Conservation (phyloP, 768 basidiomycete species). For the Tulasnella sp. region DNA sequence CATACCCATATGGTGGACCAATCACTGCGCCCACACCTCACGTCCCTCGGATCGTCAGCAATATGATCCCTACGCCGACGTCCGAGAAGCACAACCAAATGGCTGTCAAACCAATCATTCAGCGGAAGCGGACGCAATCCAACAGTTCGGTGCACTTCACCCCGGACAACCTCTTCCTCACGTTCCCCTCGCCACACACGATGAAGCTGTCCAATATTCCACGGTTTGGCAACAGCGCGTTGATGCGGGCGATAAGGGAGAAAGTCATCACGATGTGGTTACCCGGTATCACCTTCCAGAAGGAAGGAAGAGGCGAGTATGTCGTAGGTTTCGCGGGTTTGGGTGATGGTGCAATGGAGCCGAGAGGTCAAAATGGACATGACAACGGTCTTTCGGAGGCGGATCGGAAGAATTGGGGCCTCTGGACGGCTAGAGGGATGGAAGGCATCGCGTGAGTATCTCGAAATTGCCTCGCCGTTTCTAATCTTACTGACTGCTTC, state of each 20-base stretch:
- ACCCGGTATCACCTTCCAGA: conserved; percentile 12
- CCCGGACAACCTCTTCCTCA: conserved; percentile 13
- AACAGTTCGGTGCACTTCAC: conserved; percentile 9
- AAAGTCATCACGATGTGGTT: conserved; percentile 16
- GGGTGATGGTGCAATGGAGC: conserved; percentile 3
- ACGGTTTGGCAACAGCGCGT: background rate
- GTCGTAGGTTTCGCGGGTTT: conserved; percentile 13
- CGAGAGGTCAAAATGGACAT: background rate
- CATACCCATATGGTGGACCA: conserved; percentile 4
- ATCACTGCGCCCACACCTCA: background rate
- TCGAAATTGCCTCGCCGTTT: background rate
- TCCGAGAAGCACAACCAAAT: background rate
- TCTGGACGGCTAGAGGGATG: conserved; percentile 14
- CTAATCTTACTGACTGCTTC: too few species aligned
- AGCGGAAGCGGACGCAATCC: conserved; percentile 8
- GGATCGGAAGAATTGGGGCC: conserved; percentile 14
- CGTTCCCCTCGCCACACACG: conserved; percentile 11
- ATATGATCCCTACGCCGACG: background rate
- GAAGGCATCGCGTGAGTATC: conserved; percentile 16
- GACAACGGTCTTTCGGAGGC: conserved; percentile 10
- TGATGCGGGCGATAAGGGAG: conserved; percentile 14
- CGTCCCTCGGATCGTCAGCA: conserved; percentile 13
- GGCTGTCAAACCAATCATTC: conserved; percentile 6
- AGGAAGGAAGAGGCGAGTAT: conserved; percentile 16
- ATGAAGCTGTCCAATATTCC: conserved; percentile 15